Percentiles rank a stretch among this genome's conserved stretches.
These are phyloP conservation scores for Veloboletus limbatus DNA, from an alignment of 1,284 basidiomycete species.

Conservation along the genomic window DNA sequence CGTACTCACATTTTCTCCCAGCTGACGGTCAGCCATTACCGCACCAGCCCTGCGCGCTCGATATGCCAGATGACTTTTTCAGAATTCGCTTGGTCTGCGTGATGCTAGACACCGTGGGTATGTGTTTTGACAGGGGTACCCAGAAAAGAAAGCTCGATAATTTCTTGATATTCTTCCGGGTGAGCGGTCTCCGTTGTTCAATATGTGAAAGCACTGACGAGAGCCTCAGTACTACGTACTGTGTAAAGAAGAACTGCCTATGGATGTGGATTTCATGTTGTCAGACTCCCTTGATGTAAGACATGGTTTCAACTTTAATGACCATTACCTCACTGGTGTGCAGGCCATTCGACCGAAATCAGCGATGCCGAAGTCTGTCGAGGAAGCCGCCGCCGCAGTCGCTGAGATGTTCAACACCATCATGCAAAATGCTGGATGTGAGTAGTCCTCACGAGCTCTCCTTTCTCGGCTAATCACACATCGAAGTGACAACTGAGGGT, in stretches of 20 bases:
- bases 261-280: conserved; percentile 98
- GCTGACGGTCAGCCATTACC: conserved; percentile 90
- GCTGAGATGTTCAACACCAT: conserved; percentile 82
- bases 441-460: conserved; percentile 19
- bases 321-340: conserved; percentile 9
- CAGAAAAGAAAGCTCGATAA: conserved; percentile 91
- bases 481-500: conserved; percentile 44
- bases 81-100: conserved; percentile 89
- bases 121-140: conserved; percentile 93
- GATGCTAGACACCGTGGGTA: conserved; percentile 93
- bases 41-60: conserved; percentile 70
- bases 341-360: conserved; percentile 82
- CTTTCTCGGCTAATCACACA: conserved; percentile 8
- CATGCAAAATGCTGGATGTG: conserved; percentile 58
- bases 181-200: conserved; percentile 33
- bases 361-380: conserved; percentile 65
- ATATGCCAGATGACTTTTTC: conserved; percentile 96
- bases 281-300: conserved; percentile 87
- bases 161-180: conserved; percentile 92
- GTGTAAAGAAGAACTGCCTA: conserved; percentile 85
- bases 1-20: conserved; percentile 32
- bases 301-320: conserved; percentile 2
- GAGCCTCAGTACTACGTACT: conserved; percentile 73
- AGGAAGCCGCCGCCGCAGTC: conserved; percentile 83
- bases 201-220: conserved; percentile 9